Evolutionary conservation across 768 basidiomycete species (phyloP), one percentile per base, ranked within the genome.

Genomic region (Lentinula guzmanii): DNA sequence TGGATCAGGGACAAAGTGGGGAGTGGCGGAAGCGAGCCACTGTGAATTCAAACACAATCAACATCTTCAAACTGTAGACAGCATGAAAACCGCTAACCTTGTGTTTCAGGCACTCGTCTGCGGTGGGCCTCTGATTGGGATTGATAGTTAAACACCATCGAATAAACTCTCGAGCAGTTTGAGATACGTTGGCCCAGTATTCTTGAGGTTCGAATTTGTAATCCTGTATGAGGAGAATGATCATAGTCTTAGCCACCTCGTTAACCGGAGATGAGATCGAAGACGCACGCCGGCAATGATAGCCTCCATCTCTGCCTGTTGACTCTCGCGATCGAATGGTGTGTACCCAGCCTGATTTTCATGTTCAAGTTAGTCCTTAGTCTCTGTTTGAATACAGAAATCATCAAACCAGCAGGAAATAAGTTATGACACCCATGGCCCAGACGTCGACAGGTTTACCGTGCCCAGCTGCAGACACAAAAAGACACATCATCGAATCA

Each of bases 361-460:
- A 76, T 98, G 98, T 21, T 4, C 46, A 9, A 6, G 28, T 48
- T 11, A 48, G 21, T 18, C 11, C 21, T 18, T 48, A 2, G 5
- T 3, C 2, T 43, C 15, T n/a, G 7, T 16, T 7, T 15, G 16
- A 3, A 43, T 43, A 16, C 28, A n/a, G n/a, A 43, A 16, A 16
- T 43, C 42, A 43, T 16, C 42, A 13, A 16, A 48, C 46, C 37
- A 56, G 55, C 5, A 56, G 55, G 41, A 56, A 56, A n/a, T 56
- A 56, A 11, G 96, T 91, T 73, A 99, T 95, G 53, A 99, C 96
- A 42, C 96, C 96, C 85, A 98, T 95, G 1, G 96, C 95, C 95
- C 94, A 95, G 60, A 96, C 76, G 68, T 96, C 96, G 16, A 97
- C 95, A 8, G 95, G 95, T 75, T 92, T 97, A 45, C 90, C 85